Evolutionary conservation across 2,329 filamentous ascomycete genomes (phyloP).

Genomic region (Sporothrix sp.): DNA sequence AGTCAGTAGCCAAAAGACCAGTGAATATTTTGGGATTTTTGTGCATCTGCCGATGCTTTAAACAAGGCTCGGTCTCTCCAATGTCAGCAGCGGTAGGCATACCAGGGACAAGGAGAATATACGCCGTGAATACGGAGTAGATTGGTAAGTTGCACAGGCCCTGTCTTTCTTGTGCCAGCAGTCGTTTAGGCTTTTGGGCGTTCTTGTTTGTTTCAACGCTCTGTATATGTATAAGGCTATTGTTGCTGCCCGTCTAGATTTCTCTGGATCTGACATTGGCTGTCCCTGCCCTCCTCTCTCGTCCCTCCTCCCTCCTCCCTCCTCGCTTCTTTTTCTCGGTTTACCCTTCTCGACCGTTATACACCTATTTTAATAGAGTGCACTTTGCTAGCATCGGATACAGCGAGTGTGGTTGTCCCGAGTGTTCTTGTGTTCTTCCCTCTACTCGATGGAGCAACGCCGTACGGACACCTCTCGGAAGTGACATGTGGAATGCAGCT

Average conservation of each 20-base stretch:
- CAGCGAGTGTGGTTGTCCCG: background rate
- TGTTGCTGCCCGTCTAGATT: too few relatives aligned
- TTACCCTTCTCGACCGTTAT: constrained; percentile 18
- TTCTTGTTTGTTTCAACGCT: background rate
- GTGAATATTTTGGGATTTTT: too few relatives aligned
- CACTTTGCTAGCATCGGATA: background rate
- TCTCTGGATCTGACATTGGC: background rate
- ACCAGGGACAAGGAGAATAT: background rate
- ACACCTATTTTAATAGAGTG: constrained; percentile 9
- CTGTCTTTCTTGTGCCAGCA: background rate
- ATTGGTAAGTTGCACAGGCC: background rate
- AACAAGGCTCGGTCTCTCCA: constrained; percentile 4
- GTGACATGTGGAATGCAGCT: too few relatives aligned
- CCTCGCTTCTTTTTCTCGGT: background rate
- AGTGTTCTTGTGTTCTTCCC: background rate
- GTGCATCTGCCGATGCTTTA: background rate
- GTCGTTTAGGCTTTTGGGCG: too few relatives aligned
- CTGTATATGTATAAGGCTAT: too few relatives aligned
- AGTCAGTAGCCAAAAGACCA: too few relatives aligned
- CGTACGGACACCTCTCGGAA: too few relatives aligned
- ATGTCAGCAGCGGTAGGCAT: background rate
- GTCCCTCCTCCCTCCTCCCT: background rate
- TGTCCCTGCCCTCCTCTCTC: background rate
- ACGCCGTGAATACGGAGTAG: too few relatives aligned
- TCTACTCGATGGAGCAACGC: too few relatives aligned